These are phyloP conservation scores for Biscogniauxia sp. DNA, from an alignment of 2,329 filamentous ascomycete genomes.

Conservation along the genomic window DNA sequence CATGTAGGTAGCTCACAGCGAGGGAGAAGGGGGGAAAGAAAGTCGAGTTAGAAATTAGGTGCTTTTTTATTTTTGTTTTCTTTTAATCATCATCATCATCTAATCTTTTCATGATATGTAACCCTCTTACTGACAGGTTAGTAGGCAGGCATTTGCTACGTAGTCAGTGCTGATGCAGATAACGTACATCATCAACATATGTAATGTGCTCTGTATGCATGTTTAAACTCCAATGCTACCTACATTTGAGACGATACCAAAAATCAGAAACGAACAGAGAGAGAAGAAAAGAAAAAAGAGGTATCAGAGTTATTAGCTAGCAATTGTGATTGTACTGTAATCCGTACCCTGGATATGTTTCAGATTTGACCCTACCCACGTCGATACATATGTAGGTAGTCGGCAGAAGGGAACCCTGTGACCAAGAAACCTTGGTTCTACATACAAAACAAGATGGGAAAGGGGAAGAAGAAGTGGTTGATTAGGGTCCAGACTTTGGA, in stretches of 20 bases:
- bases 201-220: neutral
- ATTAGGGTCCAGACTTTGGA: neutral
- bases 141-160: neutral
- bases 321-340: too few species aligned
- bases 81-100: neutral
- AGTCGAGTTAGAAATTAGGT: too few species aligned
- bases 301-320: too few species aligned
- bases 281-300: too few species aligned
- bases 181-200: too few species aligned
- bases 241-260: neutral
- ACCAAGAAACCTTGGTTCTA: neutral
- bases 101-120: neutral
- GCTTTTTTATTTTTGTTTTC: neutral
- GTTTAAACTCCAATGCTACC: neutral
- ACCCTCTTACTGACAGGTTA: neutral
- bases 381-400: neutral
- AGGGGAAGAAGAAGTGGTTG: neutral
- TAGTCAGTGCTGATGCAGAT: neutral
- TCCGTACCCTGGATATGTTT: neutral
- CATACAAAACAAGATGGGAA: neutral
- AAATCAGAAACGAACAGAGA: neutral
- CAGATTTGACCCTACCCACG: neutral
- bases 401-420: neutral
- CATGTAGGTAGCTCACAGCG: neutral
- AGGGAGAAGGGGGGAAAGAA: neutral